Base-by-base conservation (phyloP, 345 rosid genomes). In the Arabidopsis suecica region DNA sequence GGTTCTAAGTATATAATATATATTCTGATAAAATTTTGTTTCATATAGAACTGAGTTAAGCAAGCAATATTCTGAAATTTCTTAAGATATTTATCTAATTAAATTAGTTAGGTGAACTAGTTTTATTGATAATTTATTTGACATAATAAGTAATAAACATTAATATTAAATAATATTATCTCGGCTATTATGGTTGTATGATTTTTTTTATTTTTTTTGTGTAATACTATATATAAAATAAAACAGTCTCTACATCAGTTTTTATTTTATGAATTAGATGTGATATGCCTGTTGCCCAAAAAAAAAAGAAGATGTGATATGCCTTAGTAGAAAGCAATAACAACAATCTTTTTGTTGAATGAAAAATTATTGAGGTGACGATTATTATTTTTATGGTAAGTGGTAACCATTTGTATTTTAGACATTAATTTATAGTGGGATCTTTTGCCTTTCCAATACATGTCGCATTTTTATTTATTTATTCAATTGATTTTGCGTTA, bases 361-460 rank as follows among this genome's bases (percentile, higher is more conserved):
- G 42, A 16, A 41, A 41, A 66, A 20, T 47, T 45, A 65, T 74
- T 5, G 72, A 74, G 50, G 45, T 47, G 30, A 30, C 53, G 37
- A 41, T 20, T 64, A 42, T 25, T 36, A 7, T 47, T 8, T 25
- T 48, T 58, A 12, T 12, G 53, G 60, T 58, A 67, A 58, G 54
- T 74, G 41, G 20, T 66, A 45, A 57, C 61, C 51, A 74, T 66
- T 37, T 38, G 65, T 42, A 20, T 74, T 47, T 37, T 65, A 28
- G 51, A 66, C 72, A 66, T 37, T 60, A 65, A 65, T 47, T 60
- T 74, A 65, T 47, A 56, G 65, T 65, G 78, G 25, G 25, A 37
- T 48, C 44, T 47, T 47, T 74, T 74, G 65, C 66, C 16, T 66
- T 59, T 25, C 60, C 78, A 58, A 58, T 45, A 28, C 28, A 36